phyloP scores from a whole-genome alignment of 2,329 filamentous ascomycete species.

The Aureobasidium musti region DNA sequence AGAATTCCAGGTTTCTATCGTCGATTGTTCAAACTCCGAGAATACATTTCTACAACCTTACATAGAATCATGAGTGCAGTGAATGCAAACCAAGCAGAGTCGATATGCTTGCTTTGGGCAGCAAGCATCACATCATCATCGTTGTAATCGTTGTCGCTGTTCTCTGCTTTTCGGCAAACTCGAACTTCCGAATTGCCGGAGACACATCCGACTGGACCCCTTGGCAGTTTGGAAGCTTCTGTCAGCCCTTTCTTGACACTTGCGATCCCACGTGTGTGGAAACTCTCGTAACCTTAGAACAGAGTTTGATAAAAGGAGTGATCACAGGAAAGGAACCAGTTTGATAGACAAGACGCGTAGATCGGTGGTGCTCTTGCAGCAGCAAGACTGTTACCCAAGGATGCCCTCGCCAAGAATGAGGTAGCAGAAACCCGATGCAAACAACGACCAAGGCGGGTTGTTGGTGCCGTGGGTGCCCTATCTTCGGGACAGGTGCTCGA shows the following conservation, averaged over 20 bases:
- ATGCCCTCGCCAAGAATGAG: background rate
- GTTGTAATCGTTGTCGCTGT: background rate
- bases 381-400: background rate
- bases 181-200: background rate
- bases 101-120: background rate
- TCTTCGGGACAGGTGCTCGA: too few species aligned
- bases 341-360: background rate
- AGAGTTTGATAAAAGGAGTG: constrained; percentile 5
- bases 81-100: background rate
- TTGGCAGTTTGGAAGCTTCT: background rate
- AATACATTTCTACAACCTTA: too few species aligned
- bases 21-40: too few species aligned
- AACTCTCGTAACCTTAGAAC: constrained; percentile 9
- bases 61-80: too few species aligned
- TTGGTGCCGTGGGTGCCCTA: too few species aligned
- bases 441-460: background rate
- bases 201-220: constrained; percentile 1
- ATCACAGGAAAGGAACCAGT: too few species aligned
- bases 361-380: background rate
- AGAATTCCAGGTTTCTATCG: too few species aligned
- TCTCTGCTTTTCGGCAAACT: background rate
- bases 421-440: background rate
- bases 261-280: constrained; percentile 12
- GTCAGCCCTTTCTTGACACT: background rate
- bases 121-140: background rate